These are phyloP conservation scores for Candida ponderosae DNA, from an alignment of 805 yeast species.

Conservation along the genomic window DNA sequence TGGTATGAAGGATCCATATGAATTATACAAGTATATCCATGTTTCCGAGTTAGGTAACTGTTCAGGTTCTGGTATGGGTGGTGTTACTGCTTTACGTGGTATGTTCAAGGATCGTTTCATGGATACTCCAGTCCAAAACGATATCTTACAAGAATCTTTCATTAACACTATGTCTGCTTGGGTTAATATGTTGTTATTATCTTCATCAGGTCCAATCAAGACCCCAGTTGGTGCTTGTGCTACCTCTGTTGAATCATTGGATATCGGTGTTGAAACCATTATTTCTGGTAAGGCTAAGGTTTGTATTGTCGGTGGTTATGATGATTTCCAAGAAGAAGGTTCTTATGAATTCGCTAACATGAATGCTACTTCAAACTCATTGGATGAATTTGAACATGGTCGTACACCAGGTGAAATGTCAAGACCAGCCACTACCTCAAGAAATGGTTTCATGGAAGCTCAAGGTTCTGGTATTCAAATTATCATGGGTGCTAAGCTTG, in stretches of 20 bases:
- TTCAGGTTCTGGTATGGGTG: constrained; percentile 99
- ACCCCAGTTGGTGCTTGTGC: constrained; percentile 99
- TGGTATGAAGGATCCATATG: constrained; percentile 98
- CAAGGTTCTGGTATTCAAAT: constrained; percentile 99
- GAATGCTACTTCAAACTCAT: constrained; percentile 94
- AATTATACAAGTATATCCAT: constrained; percentile 96
- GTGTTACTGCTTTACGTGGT: constrained; percentile 93
- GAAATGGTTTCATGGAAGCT: constrained; percentile 98
- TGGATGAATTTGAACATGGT: constrained; percentile 86
- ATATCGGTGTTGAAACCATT: constrained; percentile 91
- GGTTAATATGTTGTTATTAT: constrained; percentile 96
- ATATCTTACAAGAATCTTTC: constrained; percentile 94
- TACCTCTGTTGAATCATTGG: constrained; percentile 96
- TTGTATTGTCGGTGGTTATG: constrained; percentile 97
- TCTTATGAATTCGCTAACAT: constrained; percentile 96
- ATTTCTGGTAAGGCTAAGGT: constrained; percentile 91
- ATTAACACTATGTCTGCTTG: constrained; percentile 99
- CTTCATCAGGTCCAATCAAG: constrained; percentile 97
- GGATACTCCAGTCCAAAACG: constrained; percentile 94
- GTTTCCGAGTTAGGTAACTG: constrained; percentile 99
- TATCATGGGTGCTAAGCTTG: constrained; percentile 90
- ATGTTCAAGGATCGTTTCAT: constrained; percentile 94
- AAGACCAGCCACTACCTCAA: constrained; percentile 92
- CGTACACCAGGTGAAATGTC: constrained; percentile 99
- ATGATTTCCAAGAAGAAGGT: constrained; percentile 99